Base-by-base conservation (phyloP, 169 alveolate genomes). In the Blepharisma undulans region DNA sequence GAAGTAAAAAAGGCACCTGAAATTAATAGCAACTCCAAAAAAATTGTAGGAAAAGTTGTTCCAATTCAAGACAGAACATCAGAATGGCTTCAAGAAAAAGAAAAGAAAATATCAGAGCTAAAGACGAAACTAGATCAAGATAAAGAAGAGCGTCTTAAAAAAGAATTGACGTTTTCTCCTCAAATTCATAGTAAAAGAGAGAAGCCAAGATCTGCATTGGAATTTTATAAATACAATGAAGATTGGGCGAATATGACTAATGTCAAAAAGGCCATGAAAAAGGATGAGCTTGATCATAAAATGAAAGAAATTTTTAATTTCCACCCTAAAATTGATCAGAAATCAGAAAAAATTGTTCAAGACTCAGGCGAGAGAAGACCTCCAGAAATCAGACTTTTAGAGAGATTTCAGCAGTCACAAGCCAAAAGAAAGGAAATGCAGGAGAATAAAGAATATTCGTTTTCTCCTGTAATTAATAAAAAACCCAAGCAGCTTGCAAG, bases 341-440 rank as follows among this genome's bases (percentile, higher is more conserved):
- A 82, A 7, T 82, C 89, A 21, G 78, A n/a, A 48, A 82, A 32
- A 32, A 82, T 82, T 8, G 89, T 82, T n/a, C 33, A 82, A 22
- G 29, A 27, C 7, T 22, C 36, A 21, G 89, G 89, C 5, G 22
- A 22, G 7, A 21, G n/a, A 21, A 60, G 76, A 59, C 89, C 89
- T 33, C 22, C 60, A 22, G 89, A 82, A 82, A 72, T 32, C 32
- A 82, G 89, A 82, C 34, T 59, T 27, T 29, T 78, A 36, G 86
- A 78, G 34, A 78, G 34, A 32, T 29, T 78, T 3, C 66, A 78
- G 14, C 34, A 12, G 1, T 27, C 29, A 21, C 21, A 78, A 36
- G 30, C 7, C 10, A 78, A 78, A 22, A 1, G 6, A 4, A 27
- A 78, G 60, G 86, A 27, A 29, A 29, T 78, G 60, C 29, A 36